These are phyloP conservation scores for Arachnomyces sp. DNA, from an alignment of 2,329 filamentous ascomycete genomes.

Conservation along the genomic window DNA sequence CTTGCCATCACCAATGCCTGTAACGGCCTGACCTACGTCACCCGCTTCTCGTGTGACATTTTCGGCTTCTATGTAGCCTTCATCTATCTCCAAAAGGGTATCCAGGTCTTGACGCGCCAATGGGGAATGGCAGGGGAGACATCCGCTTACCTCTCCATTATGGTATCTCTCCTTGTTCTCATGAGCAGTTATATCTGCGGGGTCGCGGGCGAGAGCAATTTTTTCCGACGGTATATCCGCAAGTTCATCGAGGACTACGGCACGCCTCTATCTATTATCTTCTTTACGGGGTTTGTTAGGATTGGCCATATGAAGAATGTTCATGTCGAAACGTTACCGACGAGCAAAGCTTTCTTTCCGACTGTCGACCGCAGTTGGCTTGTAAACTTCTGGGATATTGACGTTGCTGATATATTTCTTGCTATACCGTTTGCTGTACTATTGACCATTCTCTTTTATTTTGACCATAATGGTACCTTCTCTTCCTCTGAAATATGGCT, in stretches of 20 bases:
- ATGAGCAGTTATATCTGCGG: slow-evolving; percentile 67
- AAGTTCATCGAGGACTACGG: slow-evolving; percentile 87
- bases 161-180: slow-evolving; percentile 68
- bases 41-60: slow-evolving; percentile 84
- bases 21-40: slow-evolving; percentile 82
- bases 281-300: slow-evolving; percentile 85
- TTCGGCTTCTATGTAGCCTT: slow-evolving; percentile 91
- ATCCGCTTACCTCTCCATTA: slow-evolving; percentile 69
- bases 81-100: slow-evolving; percentile 85
- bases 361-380: slow-evolving; percentile 68
- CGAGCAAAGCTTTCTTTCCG: slow-evolving; percentile 67
- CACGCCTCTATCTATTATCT: slow-evolving; percentile 71
- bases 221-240: slow-evolving; percentile 67
- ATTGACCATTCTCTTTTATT: slow-evolving; percentile 78
- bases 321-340: slow-evolving; percentile 62
- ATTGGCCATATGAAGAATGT: slow-evolving; percentile 72
- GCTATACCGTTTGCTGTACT: slow-evolving; percentile 81
- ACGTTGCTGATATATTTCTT: slow-evolving; percentile 64
- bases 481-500: slow-evolving; percentile 5
- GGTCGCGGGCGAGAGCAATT: slow-evolving; percentile 58
- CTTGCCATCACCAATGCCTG: slow-evolving; percentile 78
- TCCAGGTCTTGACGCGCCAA: slow-evolving; percentile 73
- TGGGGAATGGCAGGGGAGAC: slow-evolving; percentile 50
- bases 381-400: slow-evolving; percentile 71
- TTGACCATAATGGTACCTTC: slow-evolving; percentile 70